Evolutionary conservation across 2,329 filamentous ascomycete species (phyloP), one percentile per base, ranked within the genome.

Genomic region (Phialophora tarda): DNA sequence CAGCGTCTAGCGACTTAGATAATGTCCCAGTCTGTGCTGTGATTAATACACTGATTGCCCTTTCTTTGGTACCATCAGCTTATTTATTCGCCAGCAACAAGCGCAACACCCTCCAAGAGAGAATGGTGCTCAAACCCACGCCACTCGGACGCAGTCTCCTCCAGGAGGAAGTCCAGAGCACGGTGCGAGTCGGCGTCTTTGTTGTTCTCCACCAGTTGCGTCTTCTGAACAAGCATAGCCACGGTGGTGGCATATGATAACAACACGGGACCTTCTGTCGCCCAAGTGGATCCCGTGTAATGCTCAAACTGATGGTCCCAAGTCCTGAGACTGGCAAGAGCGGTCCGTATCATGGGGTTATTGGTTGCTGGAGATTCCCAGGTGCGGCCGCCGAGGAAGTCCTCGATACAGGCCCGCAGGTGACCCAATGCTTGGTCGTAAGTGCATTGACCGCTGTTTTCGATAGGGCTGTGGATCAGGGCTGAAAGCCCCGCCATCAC

Each of bases 221-320:
- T 14, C 23, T 50, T 26, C 47, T 50, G 47, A 12, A 50, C 47
- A 50, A 50, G 47, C 47, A 50, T 24, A 21, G 47, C 47, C 47
- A 50, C 47, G n/a, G 47, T 14, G n/a, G 47, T 50, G 47, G 47
- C 47, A n/a, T 50, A 50, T 11, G 47, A 21, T 24, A 50, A 24
- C 23, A 50, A 14, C 10, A 50, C 23, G 12, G 47, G 21, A 11
- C 47, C 47, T 50, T 50, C 47, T 21, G 23, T 26, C 21, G n/a
- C 47, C 47, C 47, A 50, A 11, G 8, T 10, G 4, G 21, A 50
- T 11, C 47, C 47, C 3, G 47, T 50, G 17, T 50, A 50, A 11
- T 50, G 47, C 23, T 50, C 5, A 5, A 50, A 50, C 12, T 50
- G 47, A 26, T 50, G 23, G 47, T 50, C 23, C 47, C 47, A 50